These are phyloP conservation scores for Theobroma cacao DNA, from an alignment of 345 rosid genomes.

Conservation along the genomic window DNA sequence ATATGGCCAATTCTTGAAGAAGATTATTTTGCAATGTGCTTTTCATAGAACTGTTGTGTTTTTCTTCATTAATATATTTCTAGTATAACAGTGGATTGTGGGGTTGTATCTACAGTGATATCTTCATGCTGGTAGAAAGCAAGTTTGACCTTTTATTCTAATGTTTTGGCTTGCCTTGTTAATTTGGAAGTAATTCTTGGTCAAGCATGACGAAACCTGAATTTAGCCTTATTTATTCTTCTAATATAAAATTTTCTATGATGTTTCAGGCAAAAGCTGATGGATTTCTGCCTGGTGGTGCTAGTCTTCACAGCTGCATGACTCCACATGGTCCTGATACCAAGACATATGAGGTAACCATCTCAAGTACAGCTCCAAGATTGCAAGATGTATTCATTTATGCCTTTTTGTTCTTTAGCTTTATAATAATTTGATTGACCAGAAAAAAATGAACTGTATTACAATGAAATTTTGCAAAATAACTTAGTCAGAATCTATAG, in stretches of 20 bases:
- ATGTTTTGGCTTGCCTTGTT: background rate
- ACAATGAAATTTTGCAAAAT: background rate
- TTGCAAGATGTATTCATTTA: background rate
- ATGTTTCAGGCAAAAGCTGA: constrained; percentile 88
- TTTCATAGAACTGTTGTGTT: background rate
- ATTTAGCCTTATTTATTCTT: background rate
- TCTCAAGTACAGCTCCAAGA: background rate
- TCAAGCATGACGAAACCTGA: background rate
- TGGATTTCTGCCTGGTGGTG: constrained; percentile 91
- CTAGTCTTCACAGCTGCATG: constrained; percentile 97
- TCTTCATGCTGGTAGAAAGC: background rate
- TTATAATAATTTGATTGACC: background rate
- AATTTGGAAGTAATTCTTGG: background rate
- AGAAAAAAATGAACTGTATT: background rate
- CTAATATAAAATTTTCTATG: background rate
- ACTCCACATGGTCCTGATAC: constrained; percentile 99
- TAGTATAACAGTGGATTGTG: background rate
- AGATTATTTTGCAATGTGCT: background rate
- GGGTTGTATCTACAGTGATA: background rate
- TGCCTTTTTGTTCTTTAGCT: background rate
- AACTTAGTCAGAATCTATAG: background rate
- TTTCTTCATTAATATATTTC: background rate
- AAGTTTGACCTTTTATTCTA: background rate
- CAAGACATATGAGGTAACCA: constrained; percentile 73
- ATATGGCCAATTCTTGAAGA: background rate